A percentile compares a stretch with the other conserved stretches of the same genome.
Conservation (phyloP, 768 basidiomycete species). For the Podaxis sp. region DNA sequence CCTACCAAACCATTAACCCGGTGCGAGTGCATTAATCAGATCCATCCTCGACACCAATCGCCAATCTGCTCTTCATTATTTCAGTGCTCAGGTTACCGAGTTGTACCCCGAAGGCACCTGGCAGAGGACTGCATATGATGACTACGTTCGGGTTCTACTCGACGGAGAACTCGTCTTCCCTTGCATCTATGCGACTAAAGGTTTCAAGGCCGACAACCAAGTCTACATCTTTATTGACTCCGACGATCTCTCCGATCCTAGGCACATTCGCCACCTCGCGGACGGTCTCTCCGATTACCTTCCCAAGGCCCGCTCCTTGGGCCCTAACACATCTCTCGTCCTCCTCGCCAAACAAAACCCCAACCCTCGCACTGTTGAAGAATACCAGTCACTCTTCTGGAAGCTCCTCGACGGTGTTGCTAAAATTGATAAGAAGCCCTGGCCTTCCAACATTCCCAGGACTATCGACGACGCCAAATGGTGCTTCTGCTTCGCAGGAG, state of each 20-base stretch:
- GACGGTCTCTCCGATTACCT: neutral
- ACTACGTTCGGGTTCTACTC: neutral
- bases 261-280: neutral
- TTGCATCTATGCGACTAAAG: too few relatives aligned
- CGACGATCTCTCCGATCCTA: too few relatives aligned
- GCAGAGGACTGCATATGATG: neutral
- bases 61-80: neutral
- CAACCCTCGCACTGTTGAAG: neutral
- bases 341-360: constrained; percentile 3
- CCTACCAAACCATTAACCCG: too few relatives aligned
- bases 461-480: neutral
- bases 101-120: neutral
- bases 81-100: neutral
- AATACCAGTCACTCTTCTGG: neutral
- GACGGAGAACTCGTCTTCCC: neutral
- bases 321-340: neutral
- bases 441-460: neutral
- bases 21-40: too few relatives aligned
- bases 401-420: neutral
- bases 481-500: constrained; percentile 3
- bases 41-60: too few relatives aligned
- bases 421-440: neutral
- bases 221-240: too few relatives aligned
- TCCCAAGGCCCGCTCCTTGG: neutral
- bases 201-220: too few relatives aligned